These are phyloP conservation scores for Ogataea ramenticola DNA, from an alignment of 805 yeast genomes.

Conservation along the genomic window DNA sequence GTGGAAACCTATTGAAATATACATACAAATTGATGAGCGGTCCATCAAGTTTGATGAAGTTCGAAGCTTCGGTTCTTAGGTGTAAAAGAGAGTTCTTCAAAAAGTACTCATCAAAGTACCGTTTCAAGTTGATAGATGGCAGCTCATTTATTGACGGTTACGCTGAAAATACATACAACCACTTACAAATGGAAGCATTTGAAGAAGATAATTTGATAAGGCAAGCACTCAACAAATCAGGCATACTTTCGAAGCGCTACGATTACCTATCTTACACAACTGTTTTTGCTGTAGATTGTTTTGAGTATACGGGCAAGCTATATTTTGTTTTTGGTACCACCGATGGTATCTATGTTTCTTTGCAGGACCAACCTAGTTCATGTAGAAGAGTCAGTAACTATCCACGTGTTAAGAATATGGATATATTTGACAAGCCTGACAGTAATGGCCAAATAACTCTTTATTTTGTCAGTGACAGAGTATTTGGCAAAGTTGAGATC, in stretches of 20 bases:
- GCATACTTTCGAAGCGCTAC: not conserved
- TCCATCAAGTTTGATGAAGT: conserved; percentile 2
- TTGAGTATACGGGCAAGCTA: conserved; percentile 36
- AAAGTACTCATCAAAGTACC: conserved; percentile 10
- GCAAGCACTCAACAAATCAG: conserved; percentile 10
- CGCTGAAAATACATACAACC: not conserved
- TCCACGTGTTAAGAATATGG: conserved; percentile 47
- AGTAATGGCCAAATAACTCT: conserved; percentile 17
- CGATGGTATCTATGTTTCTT: conserved; percentile 56
- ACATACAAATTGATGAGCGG: not conserved
- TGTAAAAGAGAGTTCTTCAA: conserved; percentile 15
- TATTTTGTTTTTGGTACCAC: conserved; percentile 54
- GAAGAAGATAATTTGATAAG: not conserved
- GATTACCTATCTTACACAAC: not conserved
- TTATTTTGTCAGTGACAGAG: conserved; percentile 50
- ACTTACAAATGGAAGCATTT: not conserved
- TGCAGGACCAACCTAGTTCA: conserved; percentile 27
- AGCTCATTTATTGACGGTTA: conserved; percentile 8
- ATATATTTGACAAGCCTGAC: conserved; percentile 45
- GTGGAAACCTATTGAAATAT: conserved; percentile 14
- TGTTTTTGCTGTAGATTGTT: conserved; percentile 20
- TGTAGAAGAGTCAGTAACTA: conserved; percentile 59
- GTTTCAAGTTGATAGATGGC: conserved; percentile 16
- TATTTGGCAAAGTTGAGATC: conserved; percentile 54
- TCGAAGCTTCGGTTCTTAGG: conserved; percentile 14